Percentiles rank a stretch among this genome's conserved stretches.
phyloP scores from a whole-genome alignment of 164 flowering plant species.

The Tetrastigma voinierianum region DNA sequence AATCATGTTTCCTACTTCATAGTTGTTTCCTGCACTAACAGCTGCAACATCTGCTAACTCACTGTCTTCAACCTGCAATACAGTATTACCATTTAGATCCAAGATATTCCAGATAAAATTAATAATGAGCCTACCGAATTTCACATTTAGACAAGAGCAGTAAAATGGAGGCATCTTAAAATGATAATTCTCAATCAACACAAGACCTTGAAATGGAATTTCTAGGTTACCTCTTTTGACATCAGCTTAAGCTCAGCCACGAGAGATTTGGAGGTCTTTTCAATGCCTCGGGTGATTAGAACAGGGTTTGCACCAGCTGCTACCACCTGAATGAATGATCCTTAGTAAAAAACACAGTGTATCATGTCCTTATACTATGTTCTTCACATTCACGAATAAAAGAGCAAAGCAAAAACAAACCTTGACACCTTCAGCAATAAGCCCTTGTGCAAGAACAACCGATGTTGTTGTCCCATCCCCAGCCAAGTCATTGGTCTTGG shows the following conservation, averaged over 20 bases:
- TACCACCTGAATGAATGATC: slow-evolving; percentile 60
- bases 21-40: slow-evolving; percentile 97
- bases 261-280: slow-evolving; percentile 87
- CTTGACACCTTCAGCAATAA: slow-evolving; percentile 96
- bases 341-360: not conserved
- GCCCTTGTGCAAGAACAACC: slow-evolving; percentile 98
- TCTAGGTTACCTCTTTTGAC: slow-evolving; percentile 76
- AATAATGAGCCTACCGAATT: too few relatives aligned
- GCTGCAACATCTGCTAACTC: slow-evolving; percentile 98
- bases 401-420: slow-evolving; percentile 30
- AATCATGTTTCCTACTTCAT: slow-evolving; percentile 91
- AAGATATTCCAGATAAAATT: not conserved
- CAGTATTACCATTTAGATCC: not conserved
- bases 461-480: slow-evolving; percentile 99
- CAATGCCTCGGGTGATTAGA: slow-evolving; percentile 91
- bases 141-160: too few relatives aligned
- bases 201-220: too few relatives aligned
- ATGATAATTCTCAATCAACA: too few relatives aligned
- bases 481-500: slow-evolving; percentile 98
- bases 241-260: slow-evolving; percentile 78
- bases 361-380: not conserved
- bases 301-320: slow-evolving; percentile 99
- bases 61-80: slow-evolving; percentile 86
- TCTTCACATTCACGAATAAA: not conserved
- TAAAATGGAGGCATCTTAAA: too few relatives aligned